phyloP scores from a whole-genome alignment of 2,329 filamentous ascomycete species.

The Fusarium avenaceum region DNA sequence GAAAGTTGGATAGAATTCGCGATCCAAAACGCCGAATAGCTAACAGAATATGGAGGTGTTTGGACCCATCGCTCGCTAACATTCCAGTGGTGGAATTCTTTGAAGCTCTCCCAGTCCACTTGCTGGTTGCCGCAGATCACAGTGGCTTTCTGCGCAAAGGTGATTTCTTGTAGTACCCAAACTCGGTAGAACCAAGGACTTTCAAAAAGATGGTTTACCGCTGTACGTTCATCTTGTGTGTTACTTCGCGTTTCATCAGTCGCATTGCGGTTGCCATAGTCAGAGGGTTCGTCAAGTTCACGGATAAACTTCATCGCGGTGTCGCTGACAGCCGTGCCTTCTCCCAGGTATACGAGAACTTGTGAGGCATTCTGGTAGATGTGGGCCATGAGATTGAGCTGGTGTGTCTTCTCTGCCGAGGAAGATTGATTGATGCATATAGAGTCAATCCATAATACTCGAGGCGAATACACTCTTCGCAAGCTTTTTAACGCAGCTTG shows the following conservation, averaged over 20 bases:
- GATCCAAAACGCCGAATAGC: neutral
- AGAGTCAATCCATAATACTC: neutral
- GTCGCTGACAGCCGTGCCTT: neutral
- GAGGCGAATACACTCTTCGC: neutral
- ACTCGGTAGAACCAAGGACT: neutral
- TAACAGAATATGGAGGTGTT: neutral
- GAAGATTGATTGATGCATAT: neutral
- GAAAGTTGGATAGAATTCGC: neutral
- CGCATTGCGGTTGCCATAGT: neutral
- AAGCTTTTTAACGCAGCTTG: neutral
- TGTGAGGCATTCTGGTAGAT: neutral
- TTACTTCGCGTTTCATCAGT: too few species aligned
- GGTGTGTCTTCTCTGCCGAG: neutral
- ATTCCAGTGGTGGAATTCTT: neutral
- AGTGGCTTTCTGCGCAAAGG: neutral
- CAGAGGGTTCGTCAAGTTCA: neutral
- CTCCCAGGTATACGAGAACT: neutral
- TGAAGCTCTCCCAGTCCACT: constrained; percentile 2
- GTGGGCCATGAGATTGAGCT: neutral
- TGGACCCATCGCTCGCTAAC: neutral
- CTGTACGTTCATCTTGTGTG: neutral
- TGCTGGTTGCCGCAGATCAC: neutral
- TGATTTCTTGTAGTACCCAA: neutral
- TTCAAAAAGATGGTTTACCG: neutral
- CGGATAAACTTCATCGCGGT: neutral